Base-by-base conservation (phyloP, 345 rosid species). In the Eucalyptus sp. region DNA sequence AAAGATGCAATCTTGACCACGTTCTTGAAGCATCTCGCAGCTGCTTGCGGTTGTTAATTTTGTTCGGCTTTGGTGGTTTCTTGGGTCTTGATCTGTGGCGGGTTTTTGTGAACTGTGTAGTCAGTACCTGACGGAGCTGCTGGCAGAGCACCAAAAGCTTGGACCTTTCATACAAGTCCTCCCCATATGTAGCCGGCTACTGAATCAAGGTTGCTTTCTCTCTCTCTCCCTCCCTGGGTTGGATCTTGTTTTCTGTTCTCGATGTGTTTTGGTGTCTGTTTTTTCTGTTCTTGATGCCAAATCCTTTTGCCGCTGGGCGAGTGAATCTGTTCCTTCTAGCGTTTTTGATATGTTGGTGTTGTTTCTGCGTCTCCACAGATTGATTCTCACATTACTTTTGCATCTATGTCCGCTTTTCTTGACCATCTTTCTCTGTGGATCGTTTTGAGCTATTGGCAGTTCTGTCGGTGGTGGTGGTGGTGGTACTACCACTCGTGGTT, bases 91-190 rank as follows among this genome's bases (percentile, higher is more conserved):
- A 88, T 94, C 92, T 92, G 87, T 91, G 89, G 89, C 33, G 84
- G 86, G 88, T 89, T 87, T 88, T 87, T 88, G 71, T 86, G 83
- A 37, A 76, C 83, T 76, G 83, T 90, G 93, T 91, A 93, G 99
- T 93, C 99, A 94, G 90, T 96, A 96, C 95, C 91, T 98, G 92
- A 85, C 98, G 89, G 99, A 97, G 92, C 93, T 98, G 91, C 88
- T 97, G 86, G 98, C 97, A 33, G 99, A 98, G 93, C 98, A 95
- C 93, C 98, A 96, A 88, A 98, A 98, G 98, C 95, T 98, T 90
- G 97, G 97, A 89, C 99, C 99, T 91, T 98, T 98, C 94, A 92
- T 94, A 93, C 98, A 95, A 91, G 96, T 98, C 88, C 97, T 98
- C 80, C 99, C 99, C 64, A 94, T 94, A 89, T 97, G 99, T 90